A percentile compares a stretch with the other conserved stretches of the same genome.
Conservation (phyloP, 306 rosid genomes). For the Pueraria montana region DNA sequence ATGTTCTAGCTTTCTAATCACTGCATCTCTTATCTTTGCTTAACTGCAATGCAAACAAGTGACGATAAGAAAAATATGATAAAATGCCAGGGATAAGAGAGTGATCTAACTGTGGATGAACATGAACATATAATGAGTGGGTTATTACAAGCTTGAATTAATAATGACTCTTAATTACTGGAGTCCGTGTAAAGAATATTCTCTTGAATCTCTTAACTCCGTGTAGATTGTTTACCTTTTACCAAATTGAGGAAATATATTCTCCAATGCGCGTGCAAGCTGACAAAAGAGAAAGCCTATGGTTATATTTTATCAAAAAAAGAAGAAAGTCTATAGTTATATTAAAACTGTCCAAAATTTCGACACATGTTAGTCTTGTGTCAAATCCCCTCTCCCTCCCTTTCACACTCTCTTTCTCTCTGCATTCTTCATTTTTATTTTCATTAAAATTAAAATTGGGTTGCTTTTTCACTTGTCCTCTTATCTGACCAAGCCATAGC, state of each 20-base stretch:
- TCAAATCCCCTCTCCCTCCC: background rate
- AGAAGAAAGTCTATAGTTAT: no score
- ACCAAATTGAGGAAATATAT: background rate
- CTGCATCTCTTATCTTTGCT: background rate
- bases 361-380: background rate
- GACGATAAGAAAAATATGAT: background rate
- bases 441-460: background rate
- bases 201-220: background rate
- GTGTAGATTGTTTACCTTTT: background rate
- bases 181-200: background rate
- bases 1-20: slow-evolving; percentile 2
- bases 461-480: background rate
- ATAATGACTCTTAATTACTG: background rate
- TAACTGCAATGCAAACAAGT: background rate
- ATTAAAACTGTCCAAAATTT: background rate
- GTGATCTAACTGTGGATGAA: no score
- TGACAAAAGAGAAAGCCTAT: background rate
- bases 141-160: background rate
- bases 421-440: background rate
- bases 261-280: background rate
- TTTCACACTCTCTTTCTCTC: background rate
- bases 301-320: background rate
- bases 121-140: background rate
- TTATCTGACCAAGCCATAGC: background rate
- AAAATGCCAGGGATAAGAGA: background rate